Base-by-base conservation (phyloP, 1,284 basidiomycete genomes). In the Sanghuangporus sanghuang region DNA sequence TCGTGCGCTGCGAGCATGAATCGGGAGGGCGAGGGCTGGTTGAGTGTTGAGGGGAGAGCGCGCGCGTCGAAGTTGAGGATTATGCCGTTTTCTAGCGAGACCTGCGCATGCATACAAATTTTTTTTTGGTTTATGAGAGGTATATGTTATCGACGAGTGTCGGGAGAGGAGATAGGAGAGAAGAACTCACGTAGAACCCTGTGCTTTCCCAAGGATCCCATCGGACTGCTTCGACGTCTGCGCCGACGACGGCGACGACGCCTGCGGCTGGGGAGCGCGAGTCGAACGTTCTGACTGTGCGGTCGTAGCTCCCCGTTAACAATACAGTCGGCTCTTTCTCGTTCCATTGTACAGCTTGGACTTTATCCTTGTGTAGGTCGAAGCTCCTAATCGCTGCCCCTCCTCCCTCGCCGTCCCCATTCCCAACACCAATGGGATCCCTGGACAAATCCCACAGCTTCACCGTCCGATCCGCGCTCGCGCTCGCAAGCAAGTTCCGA, bases 321-420 rank as follows among this genome's bases (percentile, higher is more conserved):
- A 99, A 79, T 42, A 96, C 92, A 11, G 89, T 92, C 35, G 96
- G 92, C 61, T 95, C 90, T 63, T 84, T 83, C 44, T 84, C 82
- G 74, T 97, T 97, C 97, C 97, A 99, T 72, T 96, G 91, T 2
- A 99, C 94, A 3, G 91, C 88, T 76, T 98, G 96, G n/a, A 99
- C 93, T 79, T 98, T 98, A 76, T 98, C 96, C 70, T 87, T 90
- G 77, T 99, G 97, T 40, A 95, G 78, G 59, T 81, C 85, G 75
- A 97, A 99, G 68, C 90, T 94, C 62, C 94, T 81, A 71, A 98
- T 84, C 8, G 95, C 87, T 55, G 79, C 86, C 69, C 82, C 82
- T 23, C 21, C 44, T 46, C 11, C 44, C 2, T 16, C 27, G 0
- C 27, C 16, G 21, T 18, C 21, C 2, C 16, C 16, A 11, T 52